Conservation (phyloP, 352 stramenopile species). For the Phytophthora litchii region DNA sequence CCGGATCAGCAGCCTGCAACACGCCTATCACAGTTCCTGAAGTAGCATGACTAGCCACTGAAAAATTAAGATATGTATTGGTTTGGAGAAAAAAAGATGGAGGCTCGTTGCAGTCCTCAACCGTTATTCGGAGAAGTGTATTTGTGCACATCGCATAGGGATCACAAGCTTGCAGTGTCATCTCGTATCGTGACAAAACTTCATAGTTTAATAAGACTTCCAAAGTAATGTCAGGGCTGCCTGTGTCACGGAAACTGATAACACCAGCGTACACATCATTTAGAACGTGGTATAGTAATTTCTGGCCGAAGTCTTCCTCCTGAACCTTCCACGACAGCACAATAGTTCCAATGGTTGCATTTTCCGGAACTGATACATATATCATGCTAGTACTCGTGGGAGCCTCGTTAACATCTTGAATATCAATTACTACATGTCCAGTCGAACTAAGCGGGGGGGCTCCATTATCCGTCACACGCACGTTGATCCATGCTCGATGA, state of each 20-base stretch:
- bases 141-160: slow-evolving; percentile 25
- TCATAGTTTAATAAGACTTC: slow-evolving; percentile 22
- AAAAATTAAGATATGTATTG: neutral
- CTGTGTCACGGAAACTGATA: slow-evolving; percentile 16
- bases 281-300: slow-evolving; percentile 25
- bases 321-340: slow-evolving; percentile 19
- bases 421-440: slow-evolving; percentile 23
- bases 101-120: slow-evolving; percentile 28
- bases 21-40: slow-evolving; percentile 19
- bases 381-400: slow-evolving; percentile 19
- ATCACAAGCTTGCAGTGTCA: slow-evolving; percentile 29
- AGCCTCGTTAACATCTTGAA: slow-evolving; percentile 32
- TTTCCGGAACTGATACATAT: slow-evolving; percentile 17
- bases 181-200: slow-evolving; percentile 3
- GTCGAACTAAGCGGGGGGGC: slow-evolving; percentile 36
- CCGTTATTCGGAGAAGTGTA: slow-evolving; percentile 12
- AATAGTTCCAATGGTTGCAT: slow-evolving; percentile 6
- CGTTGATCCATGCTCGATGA: slow-evolving; percentile 53
- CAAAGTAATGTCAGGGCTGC: slow-evolving; percentile 15
- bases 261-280: slow-evolving; percentile 2
- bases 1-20: slow-evolving; percentile 28
- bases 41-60: slow-evolving; percentile 23
- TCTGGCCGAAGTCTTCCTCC: slow-evolving; percentile 24
- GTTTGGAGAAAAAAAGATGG: slow-evolving; percentile 15
- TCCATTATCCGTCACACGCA: slow-evolving; percentile 55